Conservation (phyloP, 73 alveolate species). For the Symbiodinium natans region DNA sequence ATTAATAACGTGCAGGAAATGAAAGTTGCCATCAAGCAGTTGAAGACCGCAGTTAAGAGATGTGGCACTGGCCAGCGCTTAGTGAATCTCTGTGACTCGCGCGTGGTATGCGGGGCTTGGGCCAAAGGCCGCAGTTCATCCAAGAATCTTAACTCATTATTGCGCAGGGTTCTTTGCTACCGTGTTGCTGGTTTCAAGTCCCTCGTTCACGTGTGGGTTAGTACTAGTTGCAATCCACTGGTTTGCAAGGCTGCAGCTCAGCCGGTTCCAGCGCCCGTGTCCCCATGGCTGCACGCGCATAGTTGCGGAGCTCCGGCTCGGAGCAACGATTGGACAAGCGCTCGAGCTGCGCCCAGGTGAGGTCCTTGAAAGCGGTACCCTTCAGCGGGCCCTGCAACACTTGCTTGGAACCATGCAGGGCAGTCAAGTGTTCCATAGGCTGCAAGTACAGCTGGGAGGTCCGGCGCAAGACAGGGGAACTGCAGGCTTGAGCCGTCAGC, state of each 20-base stretch:
- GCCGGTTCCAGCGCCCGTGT: no score
- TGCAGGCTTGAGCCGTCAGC: no score
- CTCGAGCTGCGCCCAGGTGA: no score
- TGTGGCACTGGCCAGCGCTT: background rate
- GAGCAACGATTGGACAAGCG: no score
- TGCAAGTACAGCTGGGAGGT: no score
- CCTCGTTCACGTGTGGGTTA: background rate
- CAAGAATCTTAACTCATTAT: background rate
- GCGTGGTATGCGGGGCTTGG: background rate
- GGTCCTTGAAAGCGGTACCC: no score
- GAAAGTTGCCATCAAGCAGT: background rate
- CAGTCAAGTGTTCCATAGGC: no score
- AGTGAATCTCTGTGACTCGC: background rate
- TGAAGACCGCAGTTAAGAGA: background rate
- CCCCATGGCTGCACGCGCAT: no score
- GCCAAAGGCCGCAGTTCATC: background rate
- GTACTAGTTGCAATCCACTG: background rate
- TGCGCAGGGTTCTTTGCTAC: background rate
- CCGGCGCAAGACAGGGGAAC: no score
- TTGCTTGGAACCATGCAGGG: no score
- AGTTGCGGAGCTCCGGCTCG: no score
- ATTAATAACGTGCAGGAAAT: background rate
- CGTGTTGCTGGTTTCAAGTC: background rate
- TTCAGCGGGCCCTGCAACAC: no score
- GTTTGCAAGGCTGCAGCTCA: background rate